Evolutionary conservation across 2,329 filamentous ascomycete genomes (phyloP).

Genomic region (Pseudogymnoascus sp.): DNA sequence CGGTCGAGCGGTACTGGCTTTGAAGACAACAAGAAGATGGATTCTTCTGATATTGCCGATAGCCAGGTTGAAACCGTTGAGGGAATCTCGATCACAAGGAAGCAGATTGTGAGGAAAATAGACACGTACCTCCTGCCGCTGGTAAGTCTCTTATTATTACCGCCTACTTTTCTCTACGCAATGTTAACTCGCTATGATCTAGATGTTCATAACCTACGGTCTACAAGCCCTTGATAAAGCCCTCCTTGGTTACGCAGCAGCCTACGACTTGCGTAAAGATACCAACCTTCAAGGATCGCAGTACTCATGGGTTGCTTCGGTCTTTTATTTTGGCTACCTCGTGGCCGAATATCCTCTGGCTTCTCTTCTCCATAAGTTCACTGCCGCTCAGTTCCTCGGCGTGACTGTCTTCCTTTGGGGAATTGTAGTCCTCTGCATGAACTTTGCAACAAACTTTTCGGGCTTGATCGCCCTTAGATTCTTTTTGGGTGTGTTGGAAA

Average conservation of each 20-base stretch:
- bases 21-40: no score
- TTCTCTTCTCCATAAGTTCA: conserved; percentile 42
- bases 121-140: no score
- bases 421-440: conserved; percentile 52
- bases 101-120: no score
- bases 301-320: conserved; percentile 42
- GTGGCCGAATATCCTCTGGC: conserved; percentile 28
- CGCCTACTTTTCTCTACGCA: conserved; percentile 37
- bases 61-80: no score
- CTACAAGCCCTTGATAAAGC: no score
- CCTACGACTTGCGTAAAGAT: conserved; percentile 33
- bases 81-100: no score
- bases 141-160: no score
- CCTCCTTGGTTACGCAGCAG: conserved; percentile 39
- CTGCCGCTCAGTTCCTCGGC: conserved; percentile 56
- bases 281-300: conserved; percentile 34
- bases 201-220: no score
- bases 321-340: conserved; percentile 39
- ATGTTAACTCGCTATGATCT: no score
- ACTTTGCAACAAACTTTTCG: conserved; percentile 51
- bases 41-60: no score
- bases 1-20: no score
- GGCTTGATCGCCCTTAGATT: conserved; percentile 59
- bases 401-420: conserved; percentile 58
- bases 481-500: conserved; percentile 61